Conservation (phyloP, 108 stramenopile species). For the Epipyxis sp. region DNA sequence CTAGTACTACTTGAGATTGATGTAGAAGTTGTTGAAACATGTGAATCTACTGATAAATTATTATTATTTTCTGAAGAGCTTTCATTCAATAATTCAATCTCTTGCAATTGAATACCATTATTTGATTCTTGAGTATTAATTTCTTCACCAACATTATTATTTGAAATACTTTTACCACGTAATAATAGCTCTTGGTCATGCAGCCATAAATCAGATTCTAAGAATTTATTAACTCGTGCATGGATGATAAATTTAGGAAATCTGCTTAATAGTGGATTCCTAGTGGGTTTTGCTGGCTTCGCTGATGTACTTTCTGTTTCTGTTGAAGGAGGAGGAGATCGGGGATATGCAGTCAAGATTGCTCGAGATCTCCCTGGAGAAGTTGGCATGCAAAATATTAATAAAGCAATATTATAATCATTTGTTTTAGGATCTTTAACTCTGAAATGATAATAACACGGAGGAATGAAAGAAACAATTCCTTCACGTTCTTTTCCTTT, state of each 20-base stretch:
- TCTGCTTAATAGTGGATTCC: too few species aligned
- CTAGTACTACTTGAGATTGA: neutral
- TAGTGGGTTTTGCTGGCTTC: neutral
- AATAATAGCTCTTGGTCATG: slow-evolving; percentile 47
- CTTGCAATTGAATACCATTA: too few species aligned
- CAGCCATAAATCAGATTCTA: slow-evolving; percentile 58
- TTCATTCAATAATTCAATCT: too few species aligned
- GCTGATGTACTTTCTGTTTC: neutral
- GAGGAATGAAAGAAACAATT: slow-evolving; percentile 49
- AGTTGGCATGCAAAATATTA: too few species aligned
- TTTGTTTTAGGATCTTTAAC: neutral
- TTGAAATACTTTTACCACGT: neutral
- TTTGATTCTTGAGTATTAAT: neutral
- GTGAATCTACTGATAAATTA: neutral
- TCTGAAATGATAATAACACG: slow-evolving; percentile 48
- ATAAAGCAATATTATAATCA: too few species aligned
- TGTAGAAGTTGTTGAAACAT: neutral
- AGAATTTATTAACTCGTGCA: slow-evolving; percentile 26
- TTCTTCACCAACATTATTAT: neutral
- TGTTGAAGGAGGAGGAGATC: neutral
- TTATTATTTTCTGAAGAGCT: neutral
- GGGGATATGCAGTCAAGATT: neutral
- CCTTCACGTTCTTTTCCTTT: slow-evolving; percentile 45
- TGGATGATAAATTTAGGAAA: neutral
- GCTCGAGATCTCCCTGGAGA: neutral